Evolutionary conservation across 805 yeast genomes (phyloP), one percentile per base, ranked within the genome.

Genomic region (Metschnikowia similis): DNA sequence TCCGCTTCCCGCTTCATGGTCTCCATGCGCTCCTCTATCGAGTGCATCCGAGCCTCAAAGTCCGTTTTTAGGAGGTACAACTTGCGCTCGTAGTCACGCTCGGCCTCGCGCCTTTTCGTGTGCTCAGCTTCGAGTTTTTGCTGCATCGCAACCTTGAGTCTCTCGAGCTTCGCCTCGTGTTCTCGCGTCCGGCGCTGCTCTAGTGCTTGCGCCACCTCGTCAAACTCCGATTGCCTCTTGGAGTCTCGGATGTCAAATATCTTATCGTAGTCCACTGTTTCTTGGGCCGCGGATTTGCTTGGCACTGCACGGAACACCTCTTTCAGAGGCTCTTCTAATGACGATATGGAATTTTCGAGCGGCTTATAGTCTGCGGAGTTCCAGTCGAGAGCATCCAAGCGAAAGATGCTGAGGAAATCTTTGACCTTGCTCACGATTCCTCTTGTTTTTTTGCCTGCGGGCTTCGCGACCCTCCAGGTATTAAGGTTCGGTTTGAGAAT

Each of bases 31-130:
- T 38, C 45, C n/a, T 32, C 37, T 29, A 50, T 9, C 29, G 48
- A 44, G 37, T 40, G 37, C 9, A 45, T 21, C 7, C 47, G 45
- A 14, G 54, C 54, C 40, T 52, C 54, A 28, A 38, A 44, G 8
- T 42, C 54, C 28, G 16, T 32, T 40, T 43, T 40, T 13, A 50
- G 41, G n/a, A 48, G 34, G 26, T 50, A 42, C 9, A 53, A 32
- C 28, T 49, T 48, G 17, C 54, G 52, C 51, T 52, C 54, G 36
- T 50, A 50, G 13, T 48, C 37, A 21, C 43, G 45, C 29, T 31
- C 35, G 29, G 47, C 41, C 34, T 16, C 32, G 8, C 35, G 27
- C 17, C 41, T 29, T 30, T 11, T 13, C 13, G 8, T 14, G 14
- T 47, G 48, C 48, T 40, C 46, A 31, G 11, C 34, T 42, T 47